These are phyloP conservation scores for Gossypioides kirkii DNA, from an alignment of 345 rosid genomes.

Conservation along the genomic window DNA sequence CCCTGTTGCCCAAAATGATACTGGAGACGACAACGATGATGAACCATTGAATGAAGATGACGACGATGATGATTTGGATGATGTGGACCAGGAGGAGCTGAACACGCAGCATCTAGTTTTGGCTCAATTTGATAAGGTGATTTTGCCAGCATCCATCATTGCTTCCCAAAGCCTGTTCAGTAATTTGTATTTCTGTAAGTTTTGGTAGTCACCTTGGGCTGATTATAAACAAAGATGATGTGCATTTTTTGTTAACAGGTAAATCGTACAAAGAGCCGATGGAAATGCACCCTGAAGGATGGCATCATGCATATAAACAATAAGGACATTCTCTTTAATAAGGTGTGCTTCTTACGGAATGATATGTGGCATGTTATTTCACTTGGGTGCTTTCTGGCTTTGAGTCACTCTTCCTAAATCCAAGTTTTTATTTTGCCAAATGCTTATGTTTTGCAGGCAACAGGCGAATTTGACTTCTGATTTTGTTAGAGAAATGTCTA, in stretches of 20 bases:
- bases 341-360: slow-evolving; percentile 36
- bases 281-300: slow-evolving; percentile 95
- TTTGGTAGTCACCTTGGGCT: background rate
- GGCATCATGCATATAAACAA: slow-evolving; percentile 97
- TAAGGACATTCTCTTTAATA: slow-evolving; percentile 89
- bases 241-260: slow-evolving; percentile 41
- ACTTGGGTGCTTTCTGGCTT: background rate
- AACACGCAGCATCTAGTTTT: slow-evolving; percentile 91
- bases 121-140: slow-evolving; percentile 98
- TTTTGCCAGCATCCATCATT: background rate
- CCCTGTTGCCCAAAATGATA: slow-evolving; percentile 40
- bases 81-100: slow-evolving; percentile 78
- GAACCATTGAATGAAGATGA: slow-evolving; percentile 93
- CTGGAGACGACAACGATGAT: slow-evolving; percentile 67
- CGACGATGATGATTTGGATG: slow-evolving; percentile 71
- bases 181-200: background rate
- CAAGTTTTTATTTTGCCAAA: background rate
- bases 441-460: slow-evolving; percentile 50
- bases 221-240: background rate
- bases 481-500: slow-evolving; percentile 21
- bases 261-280: slow-evolving; percentile 89
- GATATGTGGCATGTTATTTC: background rate
- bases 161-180: background rate
- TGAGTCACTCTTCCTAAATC: background rate
- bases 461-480: slow-evolving; percentile 95